Conservation (phyloP, 2,329 filamentous ascomycete species). For the Akanthomyces dipterigenus region DNA sequence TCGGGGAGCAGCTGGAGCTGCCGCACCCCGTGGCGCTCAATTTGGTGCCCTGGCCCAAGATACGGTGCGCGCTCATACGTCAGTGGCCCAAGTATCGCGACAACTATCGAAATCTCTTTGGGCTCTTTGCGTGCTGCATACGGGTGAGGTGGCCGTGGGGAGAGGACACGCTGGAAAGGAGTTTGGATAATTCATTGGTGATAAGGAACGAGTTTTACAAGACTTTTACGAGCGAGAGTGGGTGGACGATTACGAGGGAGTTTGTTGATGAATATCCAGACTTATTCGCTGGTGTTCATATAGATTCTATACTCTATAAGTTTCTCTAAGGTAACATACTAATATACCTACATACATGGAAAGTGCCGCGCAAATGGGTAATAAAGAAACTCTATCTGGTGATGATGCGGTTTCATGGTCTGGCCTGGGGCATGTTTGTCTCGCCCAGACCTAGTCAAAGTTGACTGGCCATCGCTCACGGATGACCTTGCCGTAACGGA, state of each 20-base stretch:
- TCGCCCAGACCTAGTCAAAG: neutral
- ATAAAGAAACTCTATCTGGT: neutral
- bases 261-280: neutral
- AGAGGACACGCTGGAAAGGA: neutral
- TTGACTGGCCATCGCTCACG: neutral
- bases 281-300: neutral
- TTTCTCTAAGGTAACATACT: neutral
- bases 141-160: neutral
- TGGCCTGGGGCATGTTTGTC: neutral
- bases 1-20: neutral
- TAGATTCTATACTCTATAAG: neutral
- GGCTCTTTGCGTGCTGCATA: neutral
- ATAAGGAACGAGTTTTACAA: neutral
- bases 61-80: neutral
- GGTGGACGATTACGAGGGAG: neutral
- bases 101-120: neutral
- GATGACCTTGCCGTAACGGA: neutral
- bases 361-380: neutral
- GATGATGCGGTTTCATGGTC: neutral
- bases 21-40: neutral
- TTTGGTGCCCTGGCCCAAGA: neutral
- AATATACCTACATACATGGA: neutral
- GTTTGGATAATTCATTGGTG: neutral
- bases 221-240: neutral
- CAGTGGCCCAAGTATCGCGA: neutral